A percentile compares a stretch with the other conserved stretches of the same genome.
These are phyloP conservation scores for Quercus dentata DNA, from an alignment of 306 rosid genomes.

Conservation along the genomic window DNA sequence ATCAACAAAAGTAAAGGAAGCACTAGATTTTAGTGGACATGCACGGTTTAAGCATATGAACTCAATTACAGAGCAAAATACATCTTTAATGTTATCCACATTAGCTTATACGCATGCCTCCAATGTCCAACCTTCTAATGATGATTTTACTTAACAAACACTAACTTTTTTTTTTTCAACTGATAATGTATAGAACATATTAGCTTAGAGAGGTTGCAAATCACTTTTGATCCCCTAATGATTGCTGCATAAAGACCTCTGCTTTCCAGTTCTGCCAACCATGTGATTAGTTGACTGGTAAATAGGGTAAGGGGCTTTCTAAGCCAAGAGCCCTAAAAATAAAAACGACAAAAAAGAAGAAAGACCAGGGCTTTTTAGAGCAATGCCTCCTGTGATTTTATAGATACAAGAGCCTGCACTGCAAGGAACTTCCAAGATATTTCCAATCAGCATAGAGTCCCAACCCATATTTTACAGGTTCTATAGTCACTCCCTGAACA, in stretches of 20 bases:
- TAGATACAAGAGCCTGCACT: neutral
- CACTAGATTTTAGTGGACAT: slow-evolving; percentile 6
- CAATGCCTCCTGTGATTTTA: neutral
- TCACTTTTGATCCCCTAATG: neutral
- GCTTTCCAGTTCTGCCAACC: neutral
- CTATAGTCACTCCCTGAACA: neutral
- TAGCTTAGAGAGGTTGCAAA: neutral
- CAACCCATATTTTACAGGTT: neutral
- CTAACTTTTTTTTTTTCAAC: neutral
- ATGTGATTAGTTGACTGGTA: neutral
- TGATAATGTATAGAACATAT: neutral
- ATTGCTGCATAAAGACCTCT: neutral
- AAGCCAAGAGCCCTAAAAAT: no score
- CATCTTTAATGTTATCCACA: neutral
- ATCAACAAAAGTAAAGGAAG: neutral
- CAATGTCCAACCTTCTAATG: neutral
- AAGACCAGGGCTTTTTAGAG: no score
- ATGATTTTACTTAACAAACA: neutral
- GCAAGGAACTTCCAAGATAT: neutral
- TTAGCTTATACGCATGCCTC: neutral
- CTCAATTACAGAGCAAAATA: slow-evolving; percentile 1
- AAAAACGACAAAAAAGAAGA: no score
- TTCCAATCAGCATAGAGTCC: neutral
- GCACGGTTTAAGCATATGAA: slow-evolving; percentile 6
- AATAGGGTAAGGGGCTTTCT: no score